A percentile compares a stretch with the other conserved stretches of the same genome.
phyloP scores from a whole-genome alignment of 192 early-diverging fungal species.

The Spizellomyces sp. region DNA sequence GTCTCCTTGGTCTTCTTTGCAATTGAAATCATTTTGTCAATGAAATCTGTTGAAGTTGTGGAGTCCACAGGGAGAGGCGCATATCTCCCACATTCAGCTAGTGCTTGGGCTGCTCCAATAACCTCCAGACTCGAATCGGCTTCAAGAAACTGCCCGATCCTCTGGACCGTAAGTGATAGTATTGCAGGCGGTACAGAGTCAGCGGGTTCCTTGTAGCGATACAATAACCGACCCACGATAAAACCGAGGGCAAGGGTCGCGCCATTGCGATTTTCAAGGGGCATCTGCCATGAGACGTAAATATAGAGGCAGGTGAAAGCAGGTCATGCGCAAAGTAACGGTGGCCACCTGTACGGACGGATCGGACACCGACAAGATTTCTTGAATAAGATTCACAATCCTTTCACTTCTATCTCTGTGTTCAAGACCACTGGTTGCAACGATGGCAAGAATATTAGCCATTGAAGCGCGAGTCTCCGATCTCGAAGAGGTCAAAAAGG shows the following conservation, averaged over 20 bases:
- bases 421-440: constrained; percentile 57
- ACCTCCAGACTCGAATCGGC: constrained; percentile 54
- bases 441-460: constrained; percentile 73
- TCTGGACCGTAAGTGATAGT: constrained; percentile 2
- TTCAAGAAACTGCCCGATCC: constrained; percentile 45
- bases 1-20: constrained; percentile 66
- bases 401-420: constrained; percentile 20
- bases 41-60: constrained; percentile 7
- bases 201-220: constrained; percentile 50
- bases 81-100: constrained; percentile 77
- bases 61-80: constrained; percentile 8
- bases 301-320: too few relatives aligned
- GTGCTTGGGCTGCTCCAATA: constrained; percentile 61
- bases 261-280: constrained; percentile 53
- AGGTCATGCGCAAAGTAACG: not conserved
- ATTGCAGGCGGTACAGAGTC: constrained; percentile 40
- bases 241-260: constrained; percentile 70
- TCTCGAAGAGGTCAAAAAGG: constrained; percentile 58
- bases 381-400: too few relatives aligned
- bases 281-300: too few relatives aligned
- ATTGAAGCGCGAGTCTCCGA: constrained; percentile 66
- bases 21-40: constrained; percentile 53
- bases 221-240: constrained; percentile 62
- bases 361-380: too few relatives aligned
- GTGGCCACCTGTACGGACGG: constrained; percentile 43